Conservation (phyloP, 805 yeast species). For the Hyphopichia homilentoma region DNA sequence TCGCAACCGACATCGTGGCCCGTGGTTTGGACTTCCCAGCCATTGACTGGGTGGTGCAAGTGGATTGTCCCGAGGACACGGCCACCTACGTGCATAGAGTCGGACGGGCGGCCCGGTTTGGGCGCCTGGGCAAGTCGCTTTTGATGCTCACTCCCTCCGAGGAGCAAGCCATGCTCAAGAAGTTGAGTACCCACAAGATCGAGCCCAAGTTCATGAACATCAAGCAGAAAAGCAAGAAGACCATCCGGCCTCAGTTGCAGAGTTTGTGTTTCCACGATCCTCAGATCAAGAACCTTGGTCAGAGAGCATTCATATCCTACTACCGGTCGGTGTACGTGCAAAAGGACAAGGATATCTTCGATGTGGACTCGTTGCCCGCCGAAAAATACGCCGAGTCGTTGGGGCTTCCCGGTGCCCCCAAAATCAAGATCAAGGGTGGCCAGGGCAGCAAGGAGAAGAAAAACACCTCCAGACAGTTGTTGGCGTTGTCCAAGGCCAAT, state of each 20-base stretch:
- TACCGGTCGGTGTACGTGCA: conserved; percentile 81
- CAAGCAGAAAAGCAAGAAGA: conserved; percentile 66
- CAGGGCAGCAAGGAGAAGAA: conserved; percentile 65
- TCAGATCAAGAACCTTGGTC: conserved; percentile 87
- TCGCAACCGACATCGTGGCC: conserved; percentile 90
- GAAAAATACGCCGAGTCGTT: conserved; percentile 83
- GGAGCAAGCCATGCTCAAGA: conserved; percentile 67
- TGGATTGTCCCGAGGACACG: conserved; percentile 87
- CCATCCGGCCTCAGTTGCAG: conserved; percentile 80
- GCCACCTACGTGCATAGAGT: conserved; percentile 90
- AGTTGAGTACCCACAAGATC: conserved; percentile 60
- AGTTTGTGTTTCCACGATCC: conserved; percentile 90
- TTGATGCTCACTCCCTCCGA: conserved; percentile 83
- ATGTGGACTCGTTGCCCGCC: conserved; percentile 68
- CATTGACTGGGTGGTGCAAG: conserved; percentile 91
- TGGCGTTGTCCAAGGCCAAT: conserved; percentile 47
- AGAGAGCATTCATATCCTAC: conserved; percentile 92
- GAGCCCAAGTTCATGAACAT: conserved; percentile 71
- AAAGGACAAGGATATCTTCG: conserved; percentile 82
- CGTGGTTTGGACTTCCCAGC: conserved; percentile 92
- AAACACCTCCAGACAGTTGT: conserved; percentile 72
- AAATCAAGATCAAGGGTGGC: conserved; percentile 64
- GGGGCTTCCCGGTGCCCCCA: conserved; percentile 96
- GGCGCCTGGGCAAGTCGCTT: conserved; percentile 77
- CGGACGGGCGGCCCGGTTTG: conserved; percentile 87